Evolutionary conservation across 495 filamentous ascomycete species (phyloP).

Genomic region (Talaromyces adpressus): DNA sequence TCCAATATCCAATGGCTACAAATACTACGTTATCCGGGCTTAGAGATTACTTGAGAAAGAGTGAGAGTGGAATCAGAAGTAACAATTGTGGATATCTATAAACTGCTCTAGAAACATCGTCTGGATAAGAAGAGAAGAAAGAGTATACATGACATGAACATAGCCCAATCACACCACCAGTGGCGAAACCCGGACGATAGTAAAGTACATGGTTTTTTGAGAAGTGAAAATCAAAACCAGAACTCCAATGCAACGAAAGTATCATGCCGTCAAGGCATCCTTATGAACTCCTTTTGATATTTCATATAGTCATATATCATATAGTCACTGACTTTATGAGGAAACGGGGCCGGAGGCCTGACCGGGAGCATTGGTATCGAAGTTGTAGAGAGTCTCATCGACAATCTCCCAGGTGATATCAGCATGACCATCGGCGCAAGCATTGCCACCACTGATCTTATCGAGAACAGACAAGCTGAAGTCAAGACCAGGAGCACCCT

Average conservation of each 20-base stretch:
- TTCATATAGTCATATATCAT: background rate
- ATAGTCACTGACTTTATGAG: background rate
- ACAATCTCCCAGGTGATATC: slow-evolving; percentile 14
- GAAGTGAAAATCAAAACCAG: background rate
- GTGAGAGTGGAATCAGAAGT: background rate
- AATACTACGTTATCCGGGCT: no score
- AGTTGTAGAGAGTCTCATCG: slow-evolving; percentile 13
- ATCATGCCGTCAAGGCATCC: background rate
- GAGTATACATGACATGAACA: background rate
- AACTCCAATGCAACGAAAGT: background rate
- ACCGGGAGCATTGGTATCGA: slow-evolving; percentile 7
- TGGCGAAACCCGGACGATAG: background rate
- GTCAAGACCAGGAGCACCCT: slow-evolving; percentile 11
- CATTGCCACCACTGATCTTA: slow-evolving; percentile 9
- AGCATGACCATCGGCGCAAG: slow-evolving; percentile 10
- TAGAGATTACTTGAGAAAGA: background rate
- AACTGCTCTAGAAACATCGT: background rate
- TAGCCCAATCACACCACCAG: background rate
- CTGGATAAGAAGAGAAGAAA: background rate
- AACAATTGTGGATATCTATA: background rate
- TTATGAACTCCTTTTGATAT: background rate
- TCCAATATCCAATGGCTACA: no score
- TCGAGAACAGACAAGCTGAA: slow-evolving; percentile 13
- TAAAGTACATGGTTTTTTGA: background rate
- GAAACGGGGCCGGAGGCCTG: background rate